These are phyloP conservation scores for Debaryomycetaceae sp. DNA, from an alignment of 1,139 yeast genomes.

Conservation along the genomic window DNA sequence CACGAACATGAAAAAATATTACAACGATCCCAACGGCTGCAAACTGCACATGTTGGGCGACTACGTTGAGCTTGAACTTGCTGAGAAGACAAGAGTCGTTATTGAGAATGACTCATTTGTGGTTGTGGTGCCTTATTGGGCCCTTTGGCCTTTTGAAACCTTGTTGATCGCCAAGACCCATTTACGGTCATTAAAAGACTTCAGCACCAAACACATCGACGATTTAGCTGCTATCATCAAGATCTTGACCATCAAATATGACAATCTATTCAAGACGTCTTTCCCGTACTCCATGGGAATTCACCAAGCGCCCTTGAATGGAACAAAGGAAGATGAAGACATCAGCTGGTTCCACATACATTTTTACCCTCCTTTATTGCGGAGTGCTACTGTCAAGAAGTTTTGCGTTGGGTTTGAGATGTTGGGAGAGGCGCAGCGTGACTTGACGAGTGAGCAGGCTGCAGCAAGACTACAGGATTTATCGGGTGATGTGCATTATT, in stretches of 20 bases:
- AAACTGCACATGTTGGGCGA: conserved; percentile 51
- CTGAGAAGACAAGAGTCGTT: conserved; percentile 50
- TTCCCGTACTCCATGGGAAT: conserved; percentile 83
- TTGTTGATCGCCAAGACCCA: conserved; percentile 55
- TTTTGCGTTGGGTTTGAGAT: conserved; percentile 76
- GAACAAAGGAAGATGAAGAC: conserved; percentile 30
- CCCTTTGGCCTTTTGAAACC: conserved; percentile 79
- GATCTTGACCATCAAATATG: conserved; percentile 60
- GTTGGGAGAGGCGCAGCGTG: conserved; percentile 78
- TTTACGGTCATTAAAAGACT: conserved; percentile 47
- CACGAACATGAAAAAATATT: conserved; percentile 46
- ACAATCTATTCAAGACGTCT: conserved; percentile 63
- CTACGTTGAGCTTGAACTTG: conserved; percentile 56
- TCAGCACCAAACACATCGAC: conserved; percentile 42
- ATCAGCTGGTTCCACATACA: conserved; percentile 71
- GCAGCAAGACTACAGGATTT: conserved; percentile 52
- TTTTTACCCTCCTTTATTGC: conserved; percentile 72
- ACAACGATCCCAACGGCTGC: conserved; percentile 30
- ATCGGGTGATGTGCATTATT: conserved; percentile 36
- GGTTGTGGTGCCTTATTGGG: conserved; percentile 82
- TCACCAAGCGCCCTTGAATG: conserved; percentile 63
- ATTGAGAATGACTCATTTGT: conserved; percentile 59
- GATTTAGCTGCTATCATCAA: conserved; percentile 59
- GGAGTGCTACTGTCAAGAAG: conserved; percentile 73
- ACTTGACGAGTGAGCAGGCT: conserved; percentile 72